phyloP scores from a whole-genome alignment of 1,284 basidiomycete species.

The Cutaneotrichosporon dermatis region DNA sequence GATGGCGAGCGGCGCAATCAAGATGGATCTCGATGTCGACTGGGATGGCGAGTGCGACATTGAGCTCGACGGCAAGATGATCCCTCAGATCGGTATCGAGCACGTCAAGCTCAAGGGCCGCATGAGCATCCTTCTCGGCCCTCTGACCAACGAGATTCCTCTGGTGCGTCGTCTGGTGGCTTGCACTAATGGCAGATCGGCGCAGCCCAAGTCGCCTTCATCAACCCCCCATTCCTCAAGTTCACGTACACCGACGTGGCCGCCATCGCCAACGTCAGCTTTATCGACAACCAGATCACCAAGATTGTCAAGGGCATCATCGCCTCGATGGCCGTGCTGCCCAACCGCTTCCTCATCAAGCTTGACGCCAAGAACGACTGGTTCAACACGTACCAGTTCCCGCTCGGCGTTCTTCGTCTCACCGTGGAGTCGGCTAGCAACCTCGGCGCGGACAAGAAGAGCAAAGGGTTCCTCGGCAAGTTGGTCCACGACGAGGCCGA shows the following conservation, averaged over 20 bases:
- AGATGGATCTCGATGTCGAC: slow-evolving; percentile 17
- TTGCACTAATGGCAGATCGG: slow-evolving; percentile 5
- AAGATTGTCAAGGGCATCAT: slow-evolving; percentile 10
- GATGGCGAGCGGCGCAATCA: slow-evolving; percentile 7
- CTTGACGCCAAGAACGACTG: slow-evolving; percentile 13
- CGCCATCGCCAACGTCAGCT: slow-evolving; percentile 9
- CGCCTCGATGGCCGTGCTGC: slow-evolving; percentile 13
- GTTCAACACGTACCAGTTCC: slow-evolving; percentile 17
- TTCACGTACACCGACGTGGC: slow-evolving; percentile 13
- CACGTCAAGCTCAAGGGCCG: slow-evolving; percentile 14
- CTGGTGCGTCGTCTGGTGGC: slow-evolving; percentile 1
- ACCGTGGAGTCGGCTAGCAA: slow-evolving; percentile 5
- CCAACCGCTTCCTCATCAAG: slow-evolving; percentile 19
- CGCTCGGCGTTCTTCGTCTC: slow-evolving; percentile 9
- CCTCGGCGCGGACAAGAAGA: slow-evolving; percentile 10
- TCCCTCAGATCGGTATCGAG: slow-evolving; percentile 14
- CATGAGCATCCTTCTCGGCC: slow-evolving; percentile 10
- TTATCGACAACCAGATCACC: slow-evolving; percentile 11
- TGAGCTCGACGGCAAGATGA: slow-evolving; percentile 15
- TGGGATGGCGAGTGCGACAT: slow-evolving; percentile 19
- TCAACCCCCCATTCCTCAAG: slow-evolving; percentile 17
- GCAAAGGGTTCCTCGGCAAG: slow-evolving; percentile 15
- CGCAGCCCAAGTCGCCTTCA: slow-evolving; percentile 16
- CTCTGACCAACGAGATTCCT: slow-evolving; percentile 11
- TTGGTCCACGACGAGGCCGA: slow-evolving; percentile 12